phyloP scores from a whole-genome alignment of 306 rosid species.

The Citrullus colocynthis region DNA sequence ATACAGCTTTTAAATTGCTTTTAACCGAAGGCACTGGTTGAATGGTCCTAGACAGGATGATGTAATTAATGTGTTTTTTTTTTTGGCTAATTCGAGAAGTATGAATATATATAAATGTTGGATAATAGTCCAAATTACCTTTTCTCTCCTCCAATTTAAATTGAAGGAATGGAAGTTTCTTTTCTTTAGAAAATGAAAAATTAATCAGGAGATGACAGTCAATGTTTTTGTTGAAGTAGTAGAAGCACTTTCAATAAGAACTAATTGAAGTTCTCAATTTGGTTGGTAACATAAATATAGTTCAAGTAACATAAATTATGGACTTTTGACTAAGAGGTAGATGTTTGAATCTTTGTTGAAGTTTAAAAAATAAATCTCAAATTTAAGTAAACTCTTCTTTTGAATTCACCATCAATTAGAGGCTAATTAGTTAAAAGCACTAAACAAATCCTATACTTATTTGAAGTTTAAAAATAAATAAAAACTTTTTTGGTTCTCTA shows the following conservation, averaged over 20 bases:
- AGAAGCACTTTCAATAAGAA: not conserved
- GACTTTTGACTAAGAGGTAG: too few species aligned
- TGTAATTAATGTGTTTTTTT: not conserved
- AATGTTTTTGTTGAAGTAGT: not conserved
- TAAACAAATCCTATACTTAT: too few species aligned
- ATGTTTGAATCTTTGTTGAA: too few species aligned
- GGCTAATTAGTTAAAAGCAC: too few species aligned
- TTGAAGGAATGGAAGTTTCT: not conserved
- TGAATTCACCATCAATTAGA: too few species aligned
- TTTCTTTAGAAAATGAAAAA: not conserved
- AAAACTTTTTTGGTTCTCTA: not conserved
- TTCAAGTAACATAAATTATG: too few species aligned
- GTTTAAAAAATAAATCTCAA: too few species aligned
- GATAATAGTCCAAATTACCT: not conserved
- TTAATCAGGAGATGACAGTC: not conserved
- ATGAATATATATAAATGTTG: not conserved
- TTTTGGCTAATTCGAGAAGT: not conserved
- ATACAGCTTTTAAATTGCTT: not conserved
- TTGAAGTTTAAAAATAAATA: too few species aligned
- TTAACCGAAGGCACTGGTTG: not conserved
- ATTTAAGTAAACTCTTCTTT: not conserved
- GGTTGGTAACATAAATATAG: too few species aligned
- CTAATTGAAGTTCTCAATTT: too few species aligned
- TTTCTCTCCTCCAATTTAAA: not conserved
- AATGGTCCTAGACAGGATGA: not conserved